Conservation (phyloP, 2,329 filamentous ascomycete species). For the Stachybotrys echinatus region DNA sequence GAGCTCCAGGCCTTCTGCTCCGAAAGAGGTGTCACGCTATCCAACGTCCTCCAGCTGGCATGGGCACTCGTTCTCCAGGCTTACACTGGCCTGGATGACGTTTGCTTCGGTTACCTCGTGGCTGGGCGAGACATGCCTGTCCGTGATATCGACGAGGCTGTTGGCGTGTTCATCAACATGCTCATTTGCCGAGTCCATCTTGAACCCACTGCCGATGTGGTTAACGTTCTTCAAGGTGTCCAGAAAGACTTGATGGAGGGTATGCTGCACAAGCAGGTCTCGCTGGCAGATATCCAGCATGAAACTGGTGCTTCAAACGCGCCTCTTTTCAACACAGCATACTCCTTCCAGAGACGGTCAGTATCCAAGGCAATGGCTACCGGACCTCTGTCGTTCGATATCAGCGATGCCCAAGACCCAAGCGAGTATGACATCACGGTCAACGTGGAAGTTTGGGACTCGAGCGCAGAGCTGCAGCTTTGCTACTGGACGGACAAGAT, state of each 20-base stretch:
- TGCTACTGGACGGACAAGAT: conserved; percentile 17
- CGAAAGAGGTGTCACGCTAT: conserved; percentile 3
- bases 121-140: background rate
- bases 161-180: conserved; percentile 12
- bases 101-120: conserved; percentile 1
- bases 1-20: conserved; percentile 3
- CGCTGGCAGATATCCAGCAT: conserved; percentile 6
- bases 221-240: background rate
- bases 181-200: conserved; percentile 1
- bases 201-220: background rate
- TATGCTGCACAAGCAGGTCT: conserved; percentile 3
- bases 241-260: conserved; percentile 1
- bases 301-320: background rate
- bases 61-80: conserved; percentile 1
- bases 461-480: conserved; percentile 10
- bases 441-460: conserved; percentile 15
- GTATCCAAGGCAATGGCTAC: conserved; percentile 8
- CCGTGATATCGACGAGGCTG: background rate
- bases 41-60: conserved; percentile 4
- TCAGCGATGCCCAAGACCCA: conserved; percentile 4
- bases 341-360: conserved; percentile 13
- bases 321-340: conserved; percentile 11
- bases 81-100: conserved; percentile 1
- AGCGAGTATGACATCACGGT: conserved; percentile 14
- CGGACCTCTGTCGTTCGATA: conserved; percentile 8